A percentile compares a stretch with the other conserved stretches of the same genome.
Evolutionary conservation across 106 monocot genomes (phyloP).

Genomic region (Platanthera zijinensis): DNA sequence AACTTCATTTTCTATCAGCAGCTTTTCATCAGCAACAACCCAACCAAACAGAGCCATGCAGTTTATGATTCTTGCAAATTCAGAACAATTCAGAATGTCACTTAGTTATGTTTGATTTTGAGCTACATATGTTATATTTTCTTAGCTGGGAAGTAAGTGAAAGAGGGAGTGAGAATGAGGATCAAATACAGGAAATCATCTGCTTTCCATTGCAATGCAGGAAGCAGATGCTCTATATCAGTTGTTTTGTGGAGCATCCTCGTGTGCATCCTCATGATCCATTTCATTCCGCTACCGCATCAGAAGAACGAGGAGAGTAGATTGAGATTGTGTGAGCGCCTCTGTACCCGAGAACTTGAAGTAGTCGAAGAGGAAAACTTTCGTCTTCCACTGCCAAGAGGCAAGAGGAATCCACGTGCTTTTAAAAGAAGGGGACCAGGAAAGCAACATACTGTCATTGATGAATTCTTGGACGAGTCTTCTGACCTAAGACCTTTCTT

Average conservation of each 20-base stretch:
- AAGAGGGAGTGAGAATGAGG: constrained; percentile 59
- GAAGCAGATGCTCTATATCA: constrained; percentile 42
- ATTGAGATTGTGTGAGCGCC: constrained; percentile 14
- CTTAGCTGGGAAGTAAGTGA: constrained; percentile 41
- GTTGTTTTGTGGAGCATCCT: constrained; percentile 44
- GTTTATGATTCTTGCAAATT: neutral
- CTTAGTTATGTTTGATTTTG: constrained; percentile 1
- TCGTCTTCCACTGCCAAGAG: constrained; percentile 46
- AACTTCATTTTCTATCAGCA: neutral
- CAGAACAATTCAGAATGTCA: neutral
- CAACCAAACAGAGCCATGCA: neutral
- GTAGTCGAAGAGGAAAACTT: constrained; percentile 73
- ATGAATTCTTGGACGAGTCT: constrained; percentile 82
- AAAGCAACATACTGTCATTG: constrained; percentile 46
- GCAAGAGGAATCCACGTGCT: constrained; percentile 54
- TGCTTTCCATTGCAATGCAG: constrained; percentile 68
- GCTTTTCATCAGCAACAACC: no score
- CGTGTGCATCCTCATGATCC: constrained; percentile 46
- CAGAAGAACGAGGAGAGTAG: constrained; percentile 21
- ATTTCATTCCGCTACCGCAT: constrained; percentile 33
- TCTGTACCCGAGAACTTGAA: constrained; percentile 44
- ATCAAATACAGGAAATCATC: constrained; percentile 72
- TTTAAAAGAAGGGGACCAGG: constrained; percentile 57
- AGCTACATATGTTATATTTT: constrained; percentile 21
- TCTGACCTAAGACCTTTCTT: constrained; percentile 65